phyloP scores from a whole-genome alignment of 2,329 filamentous ascomycete species.

The Ramularia collo-cygni region DNA sequence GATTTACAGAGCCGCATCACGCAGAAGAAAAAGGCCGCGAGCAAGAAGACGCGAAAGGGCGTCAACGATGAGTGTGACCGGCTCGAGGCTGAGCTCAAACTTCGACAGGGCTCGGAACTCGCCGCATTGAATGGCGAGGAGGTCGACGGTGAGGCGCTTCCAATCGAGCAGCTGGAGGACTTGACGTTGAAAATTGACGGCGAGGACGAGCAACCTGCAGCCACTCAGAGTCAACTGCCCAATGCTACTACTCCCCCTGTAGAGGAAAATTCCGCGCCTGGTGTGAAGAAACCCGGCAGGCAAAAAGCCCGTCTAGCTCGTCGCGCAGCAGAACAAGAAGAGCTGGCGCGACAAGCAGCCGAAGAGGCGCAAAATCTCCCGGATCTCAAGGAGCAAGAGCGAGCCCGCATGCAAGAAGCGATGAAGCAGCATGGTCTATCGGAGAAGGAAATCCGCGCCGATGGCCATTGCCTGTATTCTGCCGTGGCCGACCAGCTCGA shows the following conservation, averaged over 20 bases:
- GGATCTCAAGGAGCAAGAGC: conserved; percentile 64
- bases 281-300: conserved; percentile 70
- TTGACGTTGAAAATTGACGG: conserved; percentile 17
- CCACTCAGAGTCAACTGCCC: neutral
- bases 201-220: conserved; percentile 4
- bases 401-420: conserved; percentile 59
- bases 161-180: conserved; percentile 16
- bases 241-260: conserved; percentile 4
- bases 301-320: conserved; percentile 88
- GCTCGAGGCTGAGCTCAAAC: conserved; percentile 50
- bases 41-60: conserved; percentile 63
- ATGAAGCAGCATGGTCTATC: conserved; percentile 58
- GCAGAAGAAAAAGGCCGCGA: conserved; percentile 94
- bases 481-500: conserved; percentile 79
- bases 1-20: conserved; percentile 81
- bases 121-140: conserved; percentile 37
- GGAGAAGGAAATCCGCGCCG: conserved; percentile 75
- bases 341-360: conserved; percentile 59
- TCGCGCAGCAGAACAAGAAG: conserved; percentile 76
- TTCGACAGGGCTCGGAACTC: conserved; percentile 48
- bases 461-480: conserved; percentile 92
- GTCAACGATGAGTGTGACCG: conserved; percentile 57
- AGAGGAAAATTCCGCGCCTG: conserved; percentile 18
- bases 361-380: conserved; percentile 69
- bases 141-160: conserved; percentile 7